Conservation (phyloP, 164 flowering plant species). For the Buxus sempervirens region DNA sequence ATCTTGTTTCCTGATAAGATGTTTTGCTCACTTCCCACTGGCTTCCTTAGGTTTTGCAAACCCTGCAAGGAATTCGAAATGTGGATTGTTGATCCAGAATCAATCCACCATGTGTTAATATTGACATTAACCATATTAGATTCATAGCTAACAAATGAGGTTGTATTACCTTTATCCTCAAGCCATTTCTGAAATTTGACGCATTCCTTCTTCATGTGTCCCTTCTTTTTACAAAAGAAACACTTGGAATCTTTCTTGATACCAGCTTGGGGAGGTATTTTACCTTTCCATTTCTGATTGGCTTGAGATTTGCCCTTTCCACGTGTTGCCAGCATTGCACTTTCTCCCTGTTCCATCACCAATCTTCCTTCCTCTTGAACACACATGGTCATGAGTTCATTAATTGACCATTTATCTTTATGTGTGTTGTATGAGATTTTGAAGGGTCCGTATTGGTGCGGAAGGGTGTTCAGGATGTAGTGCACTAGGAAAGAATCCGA, state of each 20-base stretch:
- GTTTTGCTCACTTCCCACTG: slow-evolving; percentile 18
- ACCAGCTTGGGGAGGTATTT: not conserved
- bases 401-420: not conserved
- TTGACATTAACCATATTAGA: slow-evolving; percentile 12
- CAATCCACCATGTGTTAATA: slow-evolving; percentile 20
- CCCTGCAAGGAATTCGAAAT: slow-evolving; percentile 16
- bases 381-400: slow-evolving; percentile 1
- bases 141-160: slow-evolving; percentile 15
- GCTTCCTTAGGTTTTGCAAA: slow-evolving; percentile 14
- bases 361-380: not conserved
- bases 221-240: slow-evolving; percentile 16
- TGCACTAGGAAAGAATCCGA: not conserved
- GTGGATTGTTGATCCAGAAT: slow-evolving; percentile 17
- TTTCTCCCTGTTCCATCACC: not conserved
- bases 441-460: not conserved
- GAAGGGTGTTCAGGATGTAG: not conserved
- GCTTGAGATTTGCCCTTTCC: slow-evolving; percentile 1
- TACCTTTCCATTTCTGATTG: slow-evolving; percentile 7
- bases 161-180: slow-evolving; percentile 6
- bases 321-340: not conserved
- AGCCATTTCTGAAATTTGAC: slow-evolving; percentile 18
- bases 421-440: slow-evolving; percentile 1
- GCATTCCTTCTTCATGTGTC: slow-evolving; percentile 18
- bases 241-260: slow-evolving; percentile 10
- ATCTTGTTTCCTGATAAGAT: slow-evolving; percentile 16